Evolutionary conservation across 139 green algal species (phyloP).

Genomic region (Pseudopediastrum boryanum): DNA sequence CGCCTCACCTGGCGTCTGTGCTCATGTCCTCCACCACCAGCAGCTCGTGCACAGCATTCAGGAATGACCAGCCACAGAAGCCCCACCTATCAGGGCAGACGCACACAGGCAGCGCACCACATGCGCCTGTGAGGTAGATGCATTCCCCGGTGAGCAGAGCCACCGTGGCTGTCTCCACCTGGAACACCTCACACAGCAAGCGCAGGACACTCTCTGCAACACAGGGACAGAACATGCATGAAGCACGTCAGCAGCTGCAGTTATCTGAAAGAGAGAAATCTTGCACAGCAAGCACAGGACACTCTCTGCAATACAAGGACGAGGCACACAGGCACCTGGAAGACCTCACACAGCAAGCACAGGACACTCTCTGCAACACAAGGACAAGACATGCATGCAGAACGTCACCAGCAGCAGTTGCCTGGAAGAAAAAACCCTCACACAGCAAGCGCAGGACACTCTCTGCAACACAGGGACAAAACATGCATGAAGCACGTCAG

Average conservation of each 20-base stretch:
- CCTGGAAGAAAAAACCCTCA: constrained; percentile 1
- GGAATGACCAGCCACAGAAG: constrained; percentile 37
- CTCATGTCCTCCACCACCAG: constrained; percentile 30
- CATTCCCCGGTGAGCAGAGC: constrained; percentile 23
- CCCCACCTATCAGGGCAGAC: constrained; percentile 30
- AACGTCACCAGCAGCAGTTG: neutral
- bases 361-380: constrained; percentile 6
- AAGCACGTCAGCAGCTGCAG: neutral
- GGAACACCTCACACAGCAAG: constrained; percentile 22
- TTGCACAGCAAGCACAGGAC: neutral
- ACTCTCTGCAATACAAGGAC: neutral
- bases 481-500: neutral
- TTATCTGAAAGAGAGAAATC: neutral
- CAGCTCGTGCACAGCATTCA: constrained; percentile 37
- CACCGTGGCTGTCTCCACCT: constrained; percentile 3
- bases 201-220: neutral
- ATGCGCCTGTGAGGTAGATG: neutral
- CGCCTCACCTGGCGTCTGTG: constrained; percentile 11
- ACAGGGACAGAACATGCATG: neutral
- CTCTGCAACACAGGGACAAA: neutral
- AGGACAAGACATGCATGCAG: neutral
- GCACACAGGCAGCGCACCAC: neutral
- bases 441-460: constrained; percentile 8
- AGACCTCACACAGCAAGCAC: neutral
- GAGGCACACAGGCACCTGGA: neutral